phyloP scores from a whole-genome alignment of 768 basidiomycete genomes.

The Coprinopsis sp. region DNA sequence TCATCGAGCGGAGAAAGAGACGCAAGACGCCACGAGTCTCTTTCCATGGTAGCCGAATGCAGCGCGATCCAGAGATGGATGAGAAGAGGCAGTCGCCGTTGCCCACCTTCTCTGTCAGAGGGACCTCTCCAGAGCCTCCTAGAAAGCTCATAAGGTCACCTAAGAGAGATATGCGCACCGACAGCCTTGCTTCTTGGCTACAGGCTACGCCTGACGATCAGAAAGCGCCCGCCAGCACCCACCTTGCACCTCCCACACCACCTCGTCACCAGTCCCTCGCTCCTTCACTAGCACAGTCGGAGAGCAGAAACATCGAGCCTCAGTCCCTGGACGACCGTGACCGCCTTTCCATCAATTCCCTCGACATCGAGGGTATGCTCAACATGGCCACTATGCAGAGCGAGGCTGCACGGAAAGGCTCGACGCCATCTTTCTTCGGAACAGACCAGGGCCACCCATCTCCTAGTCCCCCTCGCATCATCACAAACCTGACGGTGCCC shows the following conservation, averaged over 20 bases:
- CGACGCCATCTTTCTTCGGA: neutral
- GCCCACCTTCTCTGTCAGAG: neutral
- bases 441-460: neutral
- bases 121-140: neutral
- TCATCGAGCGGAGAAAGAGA: constrained; percentile 32
- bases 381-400: constrained; percentile 38
- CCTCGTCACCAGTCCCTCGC: constrained; percentile 3
- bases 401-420: constrained; percentile 3
- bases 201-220: constrained; percentile 27
- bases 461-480: neutral
- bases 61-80: neutral
- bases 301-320: constrained; percentile 5
- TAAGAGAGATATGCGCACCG: constrained; percentile 17
- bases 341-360: constrained; percentile 29
- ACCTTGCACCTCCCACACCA: neutral
- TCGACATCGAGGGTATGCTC: constrained; percentile 52
- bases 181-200: constrained; percentile 31
- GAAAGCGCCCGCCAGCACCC: neutral
- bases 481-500: neutral
- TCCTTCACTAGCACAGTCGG: constrained; percentile 6
- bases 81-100: neutral
- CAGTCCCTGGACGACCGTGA: constrained; percentile 16
- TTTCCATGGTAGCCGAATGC: constrained; percentile 4
- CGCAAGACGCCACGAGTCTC: neutral
- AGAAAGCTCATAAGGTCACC: constrained; percentile 15